These are phyloP conservation scores for Nakazawaea peltata DNA, from an alignment of 805 yeast species.

Conservation along the genomic window DNA sequence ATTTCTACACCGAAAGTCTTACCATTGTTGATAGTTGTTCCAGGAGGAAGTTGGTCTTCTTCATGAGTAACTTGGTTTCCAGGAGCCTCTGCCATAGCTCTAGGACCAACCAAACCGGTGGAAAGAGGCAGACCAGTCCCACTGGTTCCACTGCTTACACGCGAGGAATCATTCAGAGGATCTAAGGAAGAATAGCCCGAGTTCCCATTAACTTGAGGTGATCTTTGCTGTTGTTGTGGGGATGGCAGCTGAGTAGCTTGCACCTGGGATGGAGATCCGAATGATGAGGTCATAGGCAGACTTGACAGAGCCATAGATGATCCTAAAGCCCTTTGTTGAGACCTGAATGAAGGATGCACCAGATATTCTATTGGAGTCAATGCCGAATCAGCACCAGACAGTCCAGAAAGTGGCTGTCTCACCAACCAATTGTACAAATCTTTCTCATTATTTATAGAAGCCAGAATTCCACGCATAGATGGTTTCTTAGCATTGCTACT, in stretches of 20 bases:
- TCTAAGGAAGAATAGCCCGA: neutral
- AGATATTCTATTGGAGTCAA: conserved; percentile 64
- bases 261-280: too few relatives aligned
- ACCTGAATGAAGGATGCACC: conserved; percentile 56
- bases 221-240: neutral
- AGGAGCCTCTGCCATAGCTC: neutral
- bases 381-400: conserved; percentile 24
- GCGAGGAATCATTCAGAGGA: too few relatives aligned
- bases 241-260: conserved; percentile 2
- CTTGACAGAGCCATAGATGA: neutral
- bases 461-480: conserved; percentile 75
- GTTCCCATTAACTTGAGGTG: neutral
- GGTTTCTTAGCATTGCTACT: conserved; percentile 37
- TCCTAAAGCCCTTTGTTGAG: neutral
- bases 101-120: neutral
- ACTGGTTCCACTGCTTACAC: too few relatives aligned
- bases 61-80: neutral
- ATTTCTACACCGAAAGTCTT: conserved; percentile 78
- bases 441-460: conserved; percentile 73
- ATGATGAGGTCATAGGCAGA: too few relatives aligned
- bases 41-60: conserved; percentile 26
- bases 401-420: conserved; percentile 32
- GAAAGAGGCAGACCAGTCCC: neutral
- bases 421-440: conserved; percentile 68
- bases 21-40: conserved; percentile 16